Percentiles rank a stretch among this genome's conserved stretches.
phyloP scores from a whole-genome alignment of 192 early-diverging fungal genomes.

The Coemansia sp. region DNA sequence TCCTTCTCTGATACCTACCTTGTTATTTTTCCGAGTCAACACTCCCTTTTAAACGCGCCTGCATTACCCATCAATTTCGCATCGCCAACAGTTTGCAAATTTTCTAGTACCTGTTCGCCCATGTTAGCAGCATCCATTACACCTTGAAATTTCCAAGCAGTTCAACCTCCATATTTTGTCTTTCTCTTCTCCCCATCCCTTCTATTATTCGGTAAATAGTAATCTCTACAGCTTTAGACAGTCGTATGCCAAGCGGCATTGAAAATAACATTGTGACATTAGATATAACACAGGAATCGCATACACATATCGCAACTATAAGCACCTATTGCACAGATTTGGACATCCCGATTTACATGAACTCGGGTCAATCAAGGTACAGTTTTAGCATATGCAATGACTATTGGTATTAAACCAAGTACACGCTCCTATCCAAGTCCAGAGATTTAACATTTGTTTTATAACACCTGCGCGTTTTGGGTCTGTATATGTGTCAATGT shows the following conservation, averaged over 20 bases:
- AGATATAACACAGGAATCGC: too few species aligned
- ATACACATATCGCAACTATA: too few species aligned
- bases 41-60: conserved; percentile 52
- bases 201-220: conserved; percentile 1
- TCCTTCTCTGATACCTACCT: conserved; percentile 8
- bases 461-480: too few species aligned
- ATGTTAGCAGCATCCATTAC: neutral
- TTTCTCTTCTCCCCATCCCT: conserved; percentile 9
- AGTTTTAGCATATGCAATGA: neutral
- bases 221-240: too few species aligned
- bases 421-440: too few species aligned
- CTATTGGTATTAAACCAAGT: too few species aligned
- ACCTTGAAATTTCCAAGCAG: neutral
- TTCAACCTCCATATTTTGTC: conserved; percentile 5
- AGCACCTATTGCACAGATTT: neutral
- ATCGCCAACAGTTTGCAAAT: conserved; percentile 31
- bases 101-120: neutral
- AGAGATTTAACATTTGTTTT: too few species aligned
- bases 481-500: too few species aligned
- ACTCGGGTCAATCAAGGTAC: conserved; percentile 10
- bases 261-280: too few species aligned
- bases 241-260: too few species aligned
- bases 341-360: conserved; percentile 7
- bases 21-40: conserved; percentile 44
- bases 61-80: conserved; percentile 51